phyloP scores from a whole-genome alignment of 306 rosid genomes.

The Casuarina glauca region DNA sequence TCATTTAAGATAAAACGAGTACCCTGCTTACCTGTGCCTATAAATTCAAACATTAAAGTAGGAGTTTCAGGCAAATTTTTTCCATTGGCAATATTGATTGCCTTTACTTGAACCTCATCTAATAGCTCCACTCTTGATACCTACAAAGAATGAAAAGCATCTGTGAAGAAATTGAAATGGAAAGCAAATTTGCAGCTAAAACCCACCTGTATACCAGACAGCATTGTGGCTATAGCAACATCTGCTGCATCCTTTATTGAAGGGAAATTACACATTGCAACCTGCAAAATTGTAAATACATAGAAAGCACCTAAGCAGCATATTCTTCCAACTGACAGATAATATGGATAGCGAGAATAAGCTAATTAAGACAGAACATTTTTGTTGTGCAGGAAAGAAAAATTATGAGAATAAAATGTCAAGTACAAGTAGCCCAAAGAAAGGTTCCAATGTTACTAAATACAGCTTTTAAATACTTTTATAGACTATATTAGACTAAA shows the following conservation, averaged over 20 bases:
- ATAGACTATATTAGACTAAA: background rate
- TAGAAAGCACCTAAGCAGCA: slow-evolving; percentile 2
- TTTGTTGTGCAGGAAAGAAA: background rate
- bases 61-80: slow-evolving; percentile 75
- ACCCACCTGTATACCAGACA: slow-evolving; percentile 89
- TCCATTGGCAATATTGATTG: slow-evolving; percentile 91
- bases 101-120: slow-evolving; percentile 94
- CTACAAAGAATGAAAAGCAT: slow-evolving; percentile 40
- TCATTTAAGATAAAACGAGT: slow-evolving; percentile 6
- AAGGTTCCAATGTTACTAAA: background rate
- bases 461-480: background rate
- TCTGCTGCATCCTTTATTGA: slow-evolving; percentile 91
- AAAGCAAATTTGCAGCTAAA: slow-evolving; percentile 23
- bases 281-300: slow-evolving; percentile 51
- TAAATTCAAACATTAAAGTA: slow-evolving; percentile 87
- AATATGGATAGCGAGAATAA: slow-evolving; percentile 2
- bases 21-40: slow-evolving; percentile 80
- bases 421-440: background rate
- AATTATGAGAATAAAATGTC: background rate
- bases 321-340: slow-evolving; percentile 18
- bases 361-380: slow-evolving; percentile 7
- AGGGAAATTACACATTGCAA: slow-evolving; percentile 97
- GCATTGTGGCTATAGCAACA: slow-evolving; percentile 93
- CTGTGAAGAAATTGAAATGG: slow-evolving; percentile 17
- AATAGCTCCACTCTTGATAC: slow-evolving; percentile 93